phyloP scores from a whole-genome alignment of 2,329 filamentous ascomycete genomes.

The Leptodontidium sp. region DNA sequence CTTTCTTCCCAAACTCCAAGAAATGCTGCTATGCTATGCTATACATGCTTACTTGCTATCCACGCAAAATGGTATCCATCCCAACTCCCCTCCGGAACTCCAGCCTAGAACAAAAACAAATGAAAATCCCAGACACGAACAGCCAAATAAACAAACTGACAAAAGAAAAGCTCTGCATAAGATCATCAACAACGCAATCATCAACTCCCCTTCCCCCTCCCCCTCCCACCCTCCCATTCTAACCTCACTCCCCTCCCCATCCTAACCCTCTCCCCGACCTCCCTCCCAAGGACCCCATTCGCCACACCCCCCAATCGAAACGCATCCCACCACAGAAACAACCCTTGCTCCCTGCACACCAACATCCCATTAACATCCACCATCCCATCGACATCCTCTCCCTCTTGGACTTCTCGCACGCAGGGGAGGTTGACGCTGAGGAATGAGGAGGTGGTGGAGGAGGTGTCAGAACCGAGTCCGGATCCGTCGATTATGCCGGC shows the following conservation, averaged over 20 bases:
- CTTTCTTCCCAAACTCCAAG: slow-evolving; percentile 8
- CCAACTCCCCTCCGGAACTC: not conserved
- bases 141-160: not conserved
- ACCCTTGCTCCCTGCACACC: slow-evolving; percentile 50
- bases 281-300: slow-evolving; percentile 47
- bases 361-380: slow-evolving; percentile 36
- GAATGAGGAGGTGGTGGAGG: slow-evolving; percentile 25
- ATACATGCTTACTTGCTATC: not conserved
- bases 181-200: no score
- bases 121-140: not conserved
- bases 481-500: slow-evolving; percentile 53
- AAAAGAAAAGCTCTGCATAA: not conserved
- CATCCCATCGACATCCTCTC: slow-evolving; percentile 25
- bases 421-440: slow-evolving; percentile 39
- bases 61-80: not conserved
- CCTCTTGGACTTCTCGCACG: slow-evolving; percentile 36
- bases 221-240: slow-evolving; percentile 15
- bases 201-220: no score
- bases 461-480: slow-evolving; percentile 51
- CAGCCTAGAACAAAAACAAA: not conserved
- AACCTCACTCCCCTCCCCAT: slow-evolving; percentile 34
- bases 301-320: slow-evolving; percentile 55
- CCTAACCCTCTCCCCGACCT: slow-evolving; percentile 40
- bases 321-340: slow-evolving; percentile 61
- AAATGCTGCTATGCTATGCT: slow-evolving; percentile 12